These are phyloP conservation scores for Globisporangium apiculatum DNA, from an alignment of 352 stramenopile genomes.

Conservation along the genomic window DNA sequence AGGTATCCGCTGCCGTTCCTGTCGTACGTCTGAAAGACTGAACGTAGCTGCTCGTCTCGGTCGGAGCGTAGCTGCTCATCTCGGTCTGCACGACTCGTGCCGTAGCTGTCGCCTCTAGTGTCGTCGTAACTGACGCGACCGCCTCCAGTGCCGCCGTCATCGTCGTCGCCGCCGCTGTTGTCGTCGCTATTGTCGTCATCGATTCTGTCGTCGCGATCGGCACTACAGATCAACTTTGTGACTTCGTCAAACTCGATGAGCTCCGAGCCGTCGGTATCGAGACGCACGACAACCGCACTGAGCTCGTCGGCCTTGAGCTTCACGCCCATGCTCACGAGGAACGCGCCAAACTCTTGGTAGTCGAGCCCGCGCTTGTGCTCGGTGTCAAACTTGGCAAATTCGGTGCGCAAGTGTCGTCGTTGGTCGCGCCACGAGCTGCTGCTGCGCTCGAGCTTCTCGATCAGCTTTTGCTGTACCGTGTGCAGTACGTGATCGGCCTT, in stretches of 20 bases:
- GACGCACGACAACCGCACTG: slow-evolving; percentile 21
- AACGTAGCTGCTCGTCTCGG: slow-evolving; percentile 7
- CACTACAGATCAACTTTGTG: slow-evolving; percentile 8
- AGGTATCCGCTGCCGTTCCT: slow-evolving; percentile 24
- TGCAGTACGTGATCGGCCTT: slow-evolving; percentile 19
- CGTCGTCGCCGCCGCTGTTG: neutral
- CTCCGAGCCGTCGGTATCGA: slow-evolving; percentile 39
- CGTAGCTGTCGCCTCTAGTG: too few species aligned
- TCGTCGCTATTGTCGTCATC: neutral
- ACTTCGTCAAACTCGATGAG: slow-evolving; percentile 46
- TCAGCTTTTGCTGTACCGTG: slow-evolving; percentile 19
- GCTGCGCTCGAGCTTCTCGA: slow-evolving; percentile 15
- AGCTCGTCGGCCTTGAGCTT: slow-evolving; percentile 44
- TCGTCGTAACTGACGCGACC: too few species aligned
- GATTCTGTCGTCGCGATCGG: neutral
- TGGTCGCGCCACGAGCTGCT: neutral
- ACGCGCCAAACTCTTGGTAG: slow-evolving; percentile 51
- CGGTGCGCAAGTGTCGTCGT: slow-evolving; percentile 21
- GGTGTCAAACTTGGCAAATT: slow-evolving; percentile 46
- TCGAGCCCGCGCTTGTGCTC: slow-evolving; percentile 42
- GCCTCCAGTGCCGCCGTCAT: neutral
- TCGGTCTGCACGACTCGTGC: too few species aligned
- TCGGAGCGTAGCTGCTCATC: slow-evolving; percentile 5
- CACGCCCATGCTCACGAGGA: slow-evolving; percentile 47
- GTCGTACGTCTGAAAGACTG: slow-evolving; percentile 37